Base-by-base conservation (phyloP, 306 rosid genomes). In the Cercis canadensis region DNA sequence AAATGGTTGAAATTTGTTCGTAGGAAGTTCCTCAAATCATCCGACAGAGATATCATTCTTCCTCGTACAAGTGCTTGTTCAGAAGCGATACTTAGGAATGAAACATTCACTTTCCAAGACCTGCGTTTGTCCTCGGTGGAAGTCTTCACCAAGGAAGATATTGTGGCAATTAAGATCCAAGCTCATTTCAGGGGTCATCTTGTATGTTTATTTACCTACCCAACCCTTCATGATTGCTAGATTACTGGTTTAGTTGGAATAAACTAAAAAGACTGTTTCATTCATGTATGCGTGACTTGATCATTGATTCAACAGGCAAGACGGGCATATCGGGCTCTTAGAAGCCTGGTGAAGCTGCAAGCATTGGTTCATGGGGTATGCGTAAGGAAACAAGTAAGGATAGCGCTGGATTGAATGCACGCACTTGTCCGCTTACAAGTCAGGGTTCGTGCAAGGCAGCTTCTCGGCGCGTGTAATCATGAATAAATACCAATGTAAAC, bases 151-250 rank as follows among this genome's bases (percentile, higher is more conserved):
- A 11, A 33, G 29, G 83, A 90, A 70, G 87, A 87, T 18, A 18
- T 57, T 21, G 94, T 89, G 0, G 92, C 92, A 67, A 83, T 68
- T 57, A 94, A 75, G 72, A 89, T 94, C 76, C 98, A 94, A 78
- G 86, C 98, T 36, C 66, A 45, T 65, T 90, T 90, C 86, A 80
- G 97, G 83, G 89, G 88, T 47, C 97, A 94, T 78, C 98, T 94
- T 53, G 98, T 90, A 89, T 43, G 72, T 45, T 34, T 5, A 41
- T 4, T n/a, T 15, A 15, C 16, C 36, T 44, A 0, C 14, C 43
- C 13, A 43, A 5, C 9, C 10, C 0, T n/a, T 4, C 7, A 47
- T 12, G 2, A 39, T 24, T 19, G 47, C 21, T 46, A 37, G 44
- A 13, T 56, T 32, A 45, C 12, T 29, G 56, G n/a, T 2, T 19